Evolutionary conservation across 345 rosid genomes (phyloP), one percentile per base, ranked within the genome.

Genomic region (Hypericum perforatum): DNA sequence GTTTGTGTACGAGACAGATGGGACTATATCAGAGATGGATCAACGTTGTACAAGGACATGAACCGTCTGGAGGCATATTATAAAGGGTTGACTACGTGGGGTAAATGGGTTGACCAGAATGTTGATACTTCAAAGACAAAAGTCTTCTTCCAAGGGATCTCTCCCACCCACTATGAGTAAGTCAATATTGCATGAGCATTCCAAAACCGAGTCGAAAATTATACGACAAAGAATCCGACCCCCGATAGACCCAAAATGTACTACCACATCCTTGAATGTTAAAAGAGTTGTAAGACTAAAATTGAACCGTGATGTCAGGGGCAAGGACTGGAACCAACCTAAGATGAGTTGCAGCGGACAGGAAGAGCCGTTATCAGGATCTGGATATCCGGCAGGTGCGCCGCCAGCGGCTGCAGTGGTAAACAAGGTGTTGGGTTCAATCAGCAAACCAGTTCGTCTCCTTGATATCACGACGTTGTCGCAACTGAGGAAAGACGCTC

Each of bases 111-210:
- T 55, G 94, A 90, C 59, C 69, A n/a, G 42, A 77, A 80, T 56
- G 78, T 90, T 13, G 77, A 86, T 66, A 54, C 81, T 41, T 41
- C 84, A 0, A 66, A 62, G 62, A 90, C 97, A 55, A 60, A 66
- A 64, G 96, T 86, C 61, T 82, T 86, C 79, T 90, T 84, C 79
- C 97, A 90, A 64, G 95, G 89, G 62, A 84, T 90, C 59, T 90
- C 97, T 52, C 96, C 97, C 13, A 90, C 96, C 43, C 97, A 86
- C 63, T 90, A 86, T 45, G 57, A 39, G 97, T 86, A 69, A 86
- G 94, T 71, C 8, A 11, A 22, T 1, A 22, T n/a, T n/a, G 32
- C 32, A 22, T 22, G 32, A 22, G 32, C 32, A 22, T 22, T 22
- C 32, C 32, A 22, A 22, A 22, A 22, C 32, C 32, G 32, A 22